Base-by-base conservation (phyloP, 768 basidiomycete species). In the Suillus alpinus region DNA sequence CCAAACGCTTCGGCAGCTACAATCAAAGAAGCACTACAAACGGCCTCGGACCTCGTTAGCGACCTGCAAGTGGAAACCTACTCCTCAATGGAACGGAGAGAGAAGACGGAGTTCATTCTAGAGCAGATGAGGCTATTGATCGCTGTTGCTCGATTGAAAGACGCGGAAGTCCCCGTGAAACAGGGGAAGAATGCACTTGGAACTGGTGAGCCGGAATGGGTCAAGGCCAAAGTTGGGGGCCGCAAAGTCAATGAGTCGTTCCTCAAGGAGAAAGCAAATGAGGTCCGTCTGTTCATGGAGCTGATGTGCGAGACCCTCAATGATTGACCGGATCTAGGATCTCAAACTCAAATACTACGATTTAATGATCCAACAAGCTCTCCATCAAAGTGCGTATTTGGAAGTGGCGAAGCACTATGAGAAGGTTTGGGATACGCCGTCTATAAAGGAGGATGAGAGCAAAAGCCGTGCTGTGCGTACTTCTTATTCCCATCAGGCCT, bases 51-150 rank as follows among this genome's bases (percentile, higher is more conserved):
- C 64, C 78, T 98, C 32, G 81, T 98, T 62, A 89, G 89, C 26
- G 97, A 99, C 61, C 85, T 99, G 2, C 95, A 98, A 78, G 95
- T 99, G 41, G 97, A 99, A 76, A 98, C 97, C 1, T 99, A 98
- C 73, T 98, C 95, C 14, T 94, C 93, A 6, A 98, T 99, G 97
- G 94, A 98, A 65, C 87, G 95, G 62, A 79, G 91, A 69, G 97
- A 99, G 75, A 99, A 99, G 82, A 97, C 94, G 4, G 94, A 98
- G 72, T 98, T 99, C 69, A 92, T 99, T 66, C 77, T 98, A 47
- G 96, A 98, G 75, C 97, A 98, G 75, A 98, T 99, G 94, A 83
- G 97, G 60, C 73, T 98, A 56, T 79, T 95, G 68, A 85, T 92
- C 56, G 80, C 84, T 44, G 85, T 94, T 39, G 92, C 92, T 31